A percentile compares a stretch with the other conserved stretches of the same genome.
Conservation (phyloP, 2,329 filamentous ascomycete genomes). For the Beauveria varroae region DNA sequence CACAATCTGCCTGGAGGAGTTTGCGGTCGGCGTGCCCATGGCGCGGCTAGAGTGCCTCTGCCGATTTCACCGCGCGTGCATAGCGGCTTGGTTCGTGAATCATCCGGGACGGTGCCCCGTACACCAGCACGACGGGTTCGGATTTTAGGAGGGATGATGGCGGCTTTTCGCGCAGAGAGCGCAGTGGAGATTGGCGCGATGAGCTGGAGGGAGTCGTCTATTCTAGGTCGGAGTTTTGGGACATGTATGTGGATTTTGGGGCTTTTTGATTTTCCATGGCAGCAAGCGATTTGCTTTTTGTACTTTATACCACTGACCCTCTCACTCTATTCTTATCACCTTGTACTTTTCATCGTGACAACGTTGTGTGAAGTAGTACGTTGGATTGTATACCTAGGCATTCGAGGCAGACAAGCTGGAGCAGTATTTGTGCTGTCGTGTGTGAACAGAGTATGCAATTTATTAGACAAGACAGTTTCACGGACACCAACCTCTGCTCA, state of each 20-base stretch:
- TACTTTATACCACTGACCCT: background rate
- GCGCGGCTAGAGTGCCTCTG: slow-evolving; percentile 61
- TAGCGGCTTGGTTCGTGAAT: slow-evolving; percentile 53
- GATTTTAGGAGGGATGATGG: slow-evolving; percentile 29
- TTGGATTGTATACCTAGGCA: background rate
- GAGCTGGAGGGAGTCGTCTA: no score
- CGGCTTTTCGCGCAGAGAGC: background rate
- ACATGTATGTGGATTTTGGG: background rate
- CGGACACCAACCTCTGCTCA: background rate
- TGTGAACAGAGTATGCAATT: no score
- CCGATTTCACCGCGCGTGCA: slow-evolving; percentile 55
- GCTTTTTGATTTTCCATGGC: background rate
- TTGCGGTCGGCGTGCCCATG: slow-evolving; percentile 54
- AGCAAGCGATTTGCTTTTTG: slow-evolving; percentile 4
- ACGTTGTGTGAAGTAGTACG: background rate
- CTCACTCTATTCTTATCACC: no score
- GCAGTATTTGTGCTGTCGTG: no score
- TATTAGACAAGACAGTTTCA: no score
- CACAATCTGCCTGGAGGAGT: slow-evolving; percentile 61
- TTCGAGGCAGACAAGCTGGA: no score
- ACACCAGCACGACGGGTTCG: slow-evolving; percentile 56
- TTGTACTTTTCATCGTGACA: background rate
- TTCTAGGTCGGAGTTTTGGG: background rate
- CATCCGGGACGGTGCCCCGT: slow-evolving; percentile 58
- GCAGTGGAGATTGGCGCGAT: background rate